Percentiles rank a stretch among this genome's conserved stretches.
Conservation (phyloP, 176 grass and related monocot genomes). For the Sorghum bicolor region Sorghum_bicolor_NCBIv3 NC_012876.2:63786001-63786500, state of each 20-base stretch:
- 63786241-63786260: neutral
- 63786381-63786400: neutral
- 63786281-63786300: neutral
- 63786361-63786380: no score
- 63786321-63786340: neutral
- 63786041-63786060: neutral
- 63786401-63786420: no score
- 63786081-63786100: constrained; percentile 22
- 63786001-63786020: neutral
- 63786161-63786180: neutral
- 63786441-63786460: no score
- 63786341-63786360: neutral
- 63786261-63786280: neutral
- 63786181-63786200: neutral
- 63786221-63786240: neutral
- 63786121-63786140: neutral
- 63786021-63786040: neutral
- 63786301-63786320: neutral
- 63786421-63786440: no score
- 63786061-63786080: neutral
- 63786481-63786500: no score
- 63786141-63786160: neutral
- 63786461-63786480: no score
- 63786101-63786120: neutral
- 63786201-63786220: neutral